Conservation (phyloP, 2,329 filamentous ascomycete genomes). For the Zalaria sp. region DNA sequence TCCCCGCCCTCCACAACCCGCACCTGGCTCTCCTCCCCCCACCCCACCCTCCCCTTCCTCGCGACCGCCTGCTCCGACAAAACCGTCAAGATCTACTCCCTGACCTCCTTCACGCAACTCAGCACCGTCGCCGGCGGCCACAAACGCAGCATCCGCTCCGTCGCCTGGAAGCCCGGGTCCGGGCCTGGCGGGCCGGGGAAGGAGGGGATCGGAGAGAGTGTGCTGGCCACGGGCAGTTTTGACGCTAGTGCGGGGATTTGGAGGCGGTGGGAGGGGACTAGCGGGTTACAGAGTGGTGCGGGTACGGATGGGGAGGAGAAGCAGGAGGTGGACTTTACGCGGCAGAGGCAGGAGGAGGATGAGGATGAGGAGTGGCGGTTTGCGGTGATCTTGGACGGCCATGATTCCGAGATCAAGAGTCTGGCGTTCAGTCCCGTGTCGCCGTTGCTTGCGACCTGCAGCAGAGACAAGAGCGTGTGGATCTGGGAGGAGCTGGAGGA, state of each 20-base stretch:
- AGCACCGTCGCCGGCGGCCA: slow-evolving; percentile 76
- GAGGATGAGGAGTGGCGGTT: slow-evolving; percentile 82
- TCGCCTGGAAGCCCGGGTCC: slow-evolving; percentile 69
- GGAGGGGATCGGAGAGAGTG: slow-evolving; percentile 45
- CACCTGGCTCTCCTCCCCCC: slow-evolving; percentile 74
- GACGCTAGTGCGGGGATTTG: slow-evolving; percentile 71
- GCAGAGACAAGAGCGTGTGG: slow-evolving; percentile 89
- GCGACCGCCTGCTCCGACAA: slow-evolving; percentile 82
- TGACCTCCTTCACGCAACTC: slow-evolving; percentile 65
- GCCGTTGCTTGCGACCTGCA: slow-evolving; percentile 75
- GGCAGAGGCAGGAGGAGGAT: slow-evolving; percentile 19
- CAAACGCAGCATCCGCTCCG: slow-evolving; percentile 72
- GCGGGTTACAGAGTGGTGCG: slow-evolving; percentile 32
- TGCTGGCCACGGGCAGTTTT: slow-evolving; percentile 84
- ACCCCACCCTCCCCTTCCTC: slow-evolving; percentile 74
- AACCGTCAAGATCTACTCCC: slow-evolving; percentile 77
- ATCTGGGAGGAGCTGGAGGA: slow-evolving; percentile 96
- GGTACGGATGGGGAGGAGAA: slow-evolving; percentile 9
- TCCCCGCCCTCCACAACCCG: slow-evolving; percentile 43
- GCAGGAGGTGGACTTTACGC: slow-evolving; percentile 17
- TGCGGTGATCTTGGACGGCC: slow-evolving; percentile 80
- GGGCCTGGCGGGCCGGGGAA: slow-evolving; percentile 3
- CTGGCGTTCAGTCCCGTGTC: slow-evolving; percentile 62
- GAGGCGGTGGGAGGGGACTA: slow-evolving; percentile 51
- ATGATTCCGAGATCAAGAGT: slow-evolving; percentile 84